A percentile compares a stretch with the other conserved stretches of the same genome.
These are phyloP conservation scores for Lathyrus aphaca DNA, from an alignment of 306 rosid genomes.

Conservation along the genomic window DNA sequence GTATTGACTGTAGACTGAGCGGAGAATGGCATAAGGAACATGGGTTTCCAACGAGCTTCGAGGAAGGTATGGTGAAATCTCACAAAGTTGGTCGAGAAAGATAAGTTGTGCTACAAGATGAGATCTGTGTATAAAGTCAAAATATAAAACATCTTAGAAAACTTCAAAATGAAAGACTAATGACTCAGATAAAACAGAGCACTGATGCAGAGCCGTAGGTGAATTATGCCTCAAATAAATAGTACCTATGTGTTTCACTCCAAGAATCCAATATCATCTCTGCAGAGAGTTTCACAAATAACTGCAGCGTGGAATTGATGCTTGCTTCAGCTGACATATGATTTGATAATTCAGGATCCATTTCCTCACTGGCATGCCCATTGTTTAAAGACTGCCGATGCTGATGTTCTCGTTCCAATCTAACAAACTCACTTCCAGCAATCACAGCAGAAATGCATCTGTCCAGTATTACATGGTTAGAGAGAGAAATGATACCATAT, in stretches of 20 bases:
- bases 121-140: conserved; percentile 61
- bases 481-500: conserved; percentile 10
- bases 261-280: conserved; percentile 84
- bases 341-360: conserved; percentile 65
- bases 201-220: conserved; percentile 1
- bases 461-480: conserved; percentile 45
- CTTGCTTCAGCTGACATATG: conserved; percentile 77
- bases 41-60: conserved; percentile 83
- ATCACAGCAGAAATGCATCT: conserved; percentile 93
- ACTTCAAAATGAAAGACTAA: conserved; percentile 13
- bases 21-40: conserved; percentile 89
- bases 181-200: conserved; percentile 27
- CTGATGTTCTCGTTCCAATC: conserved; percentile 83
- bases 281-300: conserved; percentile 83
- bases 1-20: conserved; percentile 88
- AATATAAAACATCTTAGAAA: conserved; percentile 32
- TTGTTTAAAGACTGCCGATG: conserved; percentile 68
- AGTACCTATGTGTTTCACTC: conserved; percentile 77
- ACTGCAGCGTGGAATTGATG: conserved; percentile 88
- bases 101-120: conserved; percentile 88
- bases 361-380: conserved; percentile 61
- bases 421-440: conserved; percentile 89
- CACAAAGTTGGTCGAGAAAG: conserved; percentile 94
- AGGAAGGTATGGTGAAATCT: conserved; percentile 89
- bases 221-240: conserved; percentile 6